These are phyloP conservation scores for Backusella australiensis DNA, from an alignment of 192 early-diverging fungal genomes.

Conservation along the genomic window DNA sequence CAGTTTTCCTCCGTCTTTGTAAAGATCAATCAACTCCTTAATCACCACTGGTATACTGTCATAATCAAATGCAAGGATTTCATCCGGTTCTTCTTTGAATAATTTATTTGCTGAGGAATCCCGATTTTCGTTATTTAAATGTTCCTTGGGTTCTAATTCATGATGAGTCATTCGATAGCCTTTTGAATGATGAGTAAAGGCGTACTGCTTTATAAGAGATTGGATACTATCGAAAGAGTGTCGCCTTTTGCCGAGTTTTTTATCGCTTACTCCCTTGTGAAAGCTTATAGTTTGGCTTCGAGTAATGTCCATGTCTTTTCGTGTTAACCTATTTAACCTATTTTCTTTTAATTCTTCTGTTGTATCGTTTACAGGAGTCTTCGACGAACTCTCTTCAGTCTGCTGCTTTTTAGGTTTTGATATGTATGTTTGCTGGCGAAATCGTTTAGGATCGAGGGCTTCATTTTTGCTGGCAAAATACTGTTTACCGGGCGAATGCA, in stretches of 20 bases:
- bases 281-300: background rate
- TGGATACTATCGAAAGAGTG: background rate
- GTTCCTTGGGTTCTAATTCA: background rate
- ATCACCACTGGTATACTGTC: conserved; percentile 8
- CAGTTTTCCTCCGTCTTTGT: conserved; percentile 4
- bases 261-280: background rate
- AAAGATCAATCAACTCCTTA: background rate
- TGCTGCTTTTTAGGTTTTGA: background rate
- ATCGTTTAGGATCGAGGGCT: background rate
- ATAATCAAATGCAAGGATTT: conserved; percentile 20
- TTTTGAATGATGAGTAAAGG: background rate
- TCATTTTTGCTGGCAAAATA: background rate
- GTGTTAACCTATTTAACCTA: background rate
- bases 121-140: background rate
- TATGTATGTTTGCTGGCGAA: background rate
- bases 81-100: background rate
- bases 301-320: background rate
- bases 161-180: background rate
- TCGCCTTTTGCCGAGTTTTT: background rate
- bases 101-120: background rate
- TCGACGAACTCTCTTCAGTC: background rate
- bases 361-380: background rate
- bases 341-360: background rate
- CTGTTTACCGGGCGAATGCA: background rate
- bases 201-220: background rate